A percentile compares a stretch with the other conserved stretches of the same genome.
These are phyloP conservation scores for Coemansia sp. DNA, from an alignment of 192 early-diverging fungal species.

Conservation along the genomic window DNA sequence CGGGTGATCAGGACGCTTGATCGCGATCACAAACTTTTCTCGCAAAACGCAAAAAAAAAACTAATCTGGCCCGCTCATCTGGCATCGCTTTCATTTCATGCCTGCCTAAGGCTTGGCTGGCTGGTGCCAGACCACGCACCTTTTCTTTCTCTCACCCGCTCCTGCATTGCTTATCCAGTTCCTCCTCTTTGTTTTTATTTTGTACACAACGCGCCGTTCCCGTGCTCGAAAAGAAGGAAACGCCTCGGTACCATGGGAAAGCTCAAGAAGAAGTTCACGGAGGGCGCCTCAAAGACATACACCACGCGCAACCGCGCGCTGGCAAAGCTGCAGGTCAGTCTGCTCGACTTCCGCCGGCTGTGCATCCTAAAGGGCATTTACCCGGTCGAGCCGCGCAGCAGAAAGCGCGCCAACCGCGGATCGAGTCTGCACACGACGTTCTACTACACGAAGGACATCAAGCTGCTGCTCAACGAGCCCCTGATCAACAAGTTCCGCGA, in stretches of 20 bases:
- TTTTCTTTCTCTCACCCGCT: constrained; percentile 2
- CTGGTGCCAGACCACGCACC: no score
- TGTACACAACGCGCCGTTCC: no score
- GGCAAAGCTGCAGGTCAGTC: constrained; percentile 89
- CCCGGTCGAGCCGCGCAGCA: constrained; percentile 91
- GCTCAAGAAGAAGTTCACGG: constrained; percentile 77
- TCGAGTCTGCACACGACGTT: constrained; percentile 84
- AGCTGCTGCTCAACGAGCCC: constrained; percentile 92
- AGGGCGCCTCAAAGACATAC: constrained; percentile 87
- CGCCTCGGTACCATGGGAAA: constrained; percentile 47
- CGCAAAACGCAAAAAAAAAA: no score
- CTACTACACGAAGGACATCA: constrained; percentile 96
- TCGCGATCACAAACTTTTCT: no score
- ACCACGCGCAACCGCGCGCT: constrained; percentile 86
- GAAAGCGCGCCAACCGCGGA: constrained; percentile 90
- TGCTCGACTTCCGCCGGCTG: constrained; percentile 93
- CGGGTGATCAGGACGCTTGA: no score
- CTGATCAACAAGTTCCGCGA: constrained; percentile 88
- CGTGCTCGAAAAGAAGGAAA: no score
- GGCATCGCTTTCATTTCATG: no score
- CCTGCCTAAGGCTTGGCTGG: no score
- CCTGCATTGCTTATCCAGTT: not conserved
- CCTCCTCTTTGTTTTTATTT: constrained; percentile 1
- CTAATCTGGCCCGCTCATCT: no score
- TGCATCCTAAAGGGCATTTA: constrained; percentile 99